Evolutionary conservation across 768 basidiomycete species (phyloP), one percentile per base, ranked within the genome.

Genomic region (Arthromyces matolae): DNA sequence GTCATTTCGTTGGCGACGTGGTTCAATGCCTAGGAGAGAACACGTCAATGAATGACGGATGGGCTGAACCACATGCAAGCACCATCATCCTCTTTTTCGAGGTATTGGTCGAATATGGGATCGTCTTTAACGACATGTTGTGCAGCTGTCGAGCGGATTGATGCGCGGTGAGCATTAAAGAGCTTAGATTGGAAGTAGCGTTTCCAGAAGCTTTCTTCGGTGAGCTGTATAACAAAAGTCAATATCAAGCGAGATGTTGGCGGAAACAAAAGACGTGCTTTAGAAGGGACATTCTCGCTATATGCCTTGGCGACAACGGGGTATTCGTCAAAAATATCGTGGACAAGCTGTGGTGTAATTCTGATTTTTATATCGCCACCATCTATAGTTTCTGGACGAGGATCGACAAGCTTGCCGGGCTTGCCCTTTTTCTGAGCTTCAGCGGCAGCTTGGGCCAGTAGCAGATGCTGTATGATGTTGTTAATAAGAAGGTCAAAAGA

Each of bases 271-370:
- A 41, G 54, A 46, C 68, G 47, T 71, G 86, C 93, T 75, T 89
- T 87, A 54, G 68, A 78, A 3, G 95, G 93, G 1, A 98, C 94
- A 56, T 94, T 93, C 60, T 95, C 93, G 50, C 72, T 84, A 60
- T 96, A 95, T 0, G 93, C 95, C 64, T 82, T 88, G 32, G 87
- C 84, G 10, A 98, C 92, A 25, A 96, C 87, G 2, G 96, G 94
- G 62, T 93, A 98, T 69, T 96, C 94, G 54, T 98, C 93, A 59
- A 99, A 99, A 40, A 98, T 93, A 60, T 98, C 95, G 58, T 90
- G 84, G 27, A 95, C 88, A 36, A 97, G 77, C 65, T 93, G 90
- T 13, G 89, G 89, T 3, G 93, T 94, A 39, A 95, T 86, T 53
- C 86, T 80, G 53, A 93, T 90, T 65, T 90, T 94, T 61, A 88